Base-by-base conservation (phyloP, 1,284 basidiomycete genomes). In the Sanguinoderma infundibulare region DNA sequence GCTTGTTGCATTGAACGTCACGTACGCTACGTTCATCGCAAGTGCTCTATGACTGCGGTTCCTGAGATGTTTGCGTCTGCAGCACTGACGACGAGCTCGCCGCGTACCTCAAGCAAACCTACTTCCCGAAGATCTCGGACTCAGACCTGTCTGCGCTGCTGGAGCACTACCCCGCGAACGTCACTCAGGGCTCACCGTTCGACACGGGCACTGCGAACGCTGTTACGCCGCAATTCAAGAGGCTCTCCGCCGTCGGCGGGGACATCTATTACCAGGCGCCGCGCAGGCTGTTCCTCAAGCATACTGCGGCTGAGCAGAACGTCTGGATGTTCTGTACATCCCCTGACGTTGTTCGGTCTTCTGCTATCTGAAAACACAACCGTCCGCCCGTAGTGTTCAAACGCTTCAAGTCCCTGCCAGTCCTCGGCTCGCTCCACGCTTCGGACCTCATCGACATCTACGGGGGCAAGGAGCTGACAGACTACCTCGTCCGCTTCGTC, bases 151-250 rank as follows among this genome's bases (percentile, higher is more conserved):
- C 69, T 24, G 57, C 67, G 12, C 49, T 85, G 4, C 61, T 77
- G 50, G 38, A 42, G 2, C 61, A 78, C 15, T 87, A 86, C 62
- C 79, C 84, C 2, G 60, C 64, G 1, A 78, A 83, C 57, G 69
- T 78, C 22, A 73, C 73, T 0, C 67, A 79, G 63, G 83, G 85
- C 9, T 84, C 84, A 0, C 85, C 85, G 0, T 86, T 78, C 62
- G 73, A 75, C 50, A 85, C 83, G 0, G 77, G 81, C 0, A 60
- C 72, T 32, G 49, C 75, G 1, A 79, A 83, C 58, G 73, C 72
- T 0, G 58, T 84, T 12, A 76, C 78, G 0, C 79, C 79, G 0
- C 74, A 85, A 56, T 84, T 73, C 72, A 83, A 85, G 69, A 73
- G 83, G 17, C 67, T 84, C 3, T 77, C 83, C 8, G 75, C 83